These are phyloP conservation scores for Rhizodiscina lignyota DNA, from an alignment of 495 filamentous ascomycete genomes.

Conservation along the genomic window DNA sequence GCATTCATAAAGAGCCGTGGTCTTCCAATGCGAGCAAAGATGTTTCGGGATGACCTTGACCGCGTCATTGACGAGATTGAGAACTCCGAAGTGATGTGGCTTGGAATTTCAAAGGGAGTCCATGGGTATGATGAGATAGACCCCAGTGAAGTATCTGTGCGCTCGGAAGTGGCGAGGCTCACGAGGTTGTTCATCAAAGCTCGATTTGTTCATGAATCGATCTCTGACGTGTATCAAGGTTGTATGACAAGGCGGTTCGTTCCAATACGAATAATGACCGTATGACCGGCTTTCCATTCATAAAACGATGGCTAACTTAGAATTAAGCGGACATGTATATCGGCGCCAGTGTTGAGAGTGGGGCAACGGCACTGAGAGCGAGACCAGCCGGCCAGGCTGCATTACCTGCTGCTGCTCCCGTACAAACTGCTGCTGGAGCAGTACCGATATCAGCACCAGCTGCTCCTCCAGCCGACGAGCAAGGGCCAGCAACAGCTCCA, in stretches of 20 bases:
- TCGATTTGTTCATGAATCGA: too few species aligned
- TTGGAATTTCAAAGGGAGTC: conserved; percentile 3
- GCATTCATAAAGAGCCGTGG: conserved; percentile 8
- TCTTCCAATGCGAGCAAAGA: conserved; percentile 5
- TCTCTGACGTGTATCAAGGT: too few species aligned
- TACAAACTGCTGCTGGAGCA: neutral
- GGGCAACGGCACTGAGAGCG: neutral
- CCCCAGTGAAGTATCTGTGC: conserved; percentile 9
- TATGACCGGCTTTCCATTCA: neutral
- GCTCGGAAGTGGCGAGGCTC: conserved; percentile 13
- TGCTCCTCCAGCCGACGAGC: neutral
- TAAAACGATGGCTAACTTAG: neutral
- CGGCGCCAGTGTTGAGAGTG: neutral
- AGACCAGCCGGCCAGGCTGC: neutral
- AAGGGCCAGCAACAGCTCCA: neutral
- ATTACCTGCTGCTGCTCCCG: neutral
- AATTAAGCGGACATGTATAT: neutral
- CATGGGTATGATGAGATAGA: conserved; percentile 16
- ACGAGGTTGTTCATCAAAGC: conserved; percentile 12
- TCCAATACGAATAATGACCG: conserved; percentile 9
- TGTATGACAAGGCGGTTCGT: too few species aligned
- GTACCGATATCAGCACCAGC: neutral
- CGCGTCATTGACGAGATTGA: conserved; percentile 9
- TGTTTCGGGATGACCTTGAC: conserved; percentile 7
- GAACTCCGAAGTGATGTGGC: conserved; percentile 9